These are phyloP conservation scores for Lippia alba DNA, from an alignment of 305 asterid species.

Conservation along the genomic window DNA sequence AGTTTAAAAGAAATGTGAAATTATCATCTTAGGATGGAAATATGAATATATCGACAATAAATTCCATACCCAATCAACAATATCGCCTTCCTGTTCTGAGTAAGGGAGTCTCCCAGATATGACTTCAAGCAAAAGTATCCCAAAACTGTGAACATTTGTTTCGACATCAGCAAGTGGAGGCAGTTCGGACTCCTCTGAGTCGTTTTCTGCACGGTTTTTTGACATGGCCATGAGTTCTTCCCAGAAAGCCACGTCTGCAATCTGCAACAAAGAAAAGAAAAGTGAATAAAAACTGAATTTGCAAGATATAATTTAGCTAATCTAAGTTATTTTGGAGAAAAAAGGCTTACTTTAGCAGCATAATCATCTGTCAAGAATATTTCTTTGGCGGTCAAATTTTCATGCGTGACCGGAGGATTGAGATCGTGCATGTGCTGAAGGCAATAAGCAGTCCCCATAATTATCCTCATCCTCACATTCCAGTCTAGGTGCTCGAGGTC, in stretches of 20 bases:
- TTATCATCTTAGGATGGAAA: no score
- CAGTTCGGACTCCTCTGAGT: constrained; percentile 53
- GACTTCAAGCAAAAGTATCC: constrained; percentile 68
- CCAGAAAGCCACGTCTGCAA: constrained; percentile 77
- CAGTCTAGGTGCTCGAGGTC: constrained; percentile 92
- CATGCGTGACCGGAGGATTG: constrained; percentile 68
- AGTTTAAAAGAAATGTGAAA: no score
- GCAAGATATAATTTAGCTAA: neutral
- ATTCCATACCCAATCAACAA: constrained; percentile 67
- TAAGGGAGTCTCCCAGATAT: constrained; percentile 69
- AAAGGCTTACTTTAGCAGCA: constrained; percentile 79
- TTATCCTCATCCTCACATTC: constrained; percentile 80
- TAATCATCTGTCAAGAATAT: constrained; percentile 87
- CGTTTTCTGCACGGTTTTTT: constrained; percentile 44
- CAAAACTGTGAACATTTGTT: constrained; percentile 68
- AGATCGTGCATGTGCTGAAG: constrained; percentile 84
- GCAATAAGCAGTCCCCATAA: constrained; percentile 89
- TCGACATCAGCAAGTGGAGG: constrained; percentile 65
- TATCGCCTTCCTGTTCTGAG: constrained; percentile 59
- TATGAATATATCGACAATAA: no score
- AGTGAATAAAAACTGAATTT: neutral
- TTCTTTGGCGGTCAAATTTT: constrained; percentile 54
- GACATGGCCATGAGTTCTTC: constrained; percentile 58
- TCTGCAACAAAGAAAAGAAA: constrained; percentile 43
- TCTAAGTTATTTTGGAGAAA: neutral